Base-by-base conservation (phyloP, 768 basidiomycete genomes). In the Leccinum pellstonianum region DNA sequence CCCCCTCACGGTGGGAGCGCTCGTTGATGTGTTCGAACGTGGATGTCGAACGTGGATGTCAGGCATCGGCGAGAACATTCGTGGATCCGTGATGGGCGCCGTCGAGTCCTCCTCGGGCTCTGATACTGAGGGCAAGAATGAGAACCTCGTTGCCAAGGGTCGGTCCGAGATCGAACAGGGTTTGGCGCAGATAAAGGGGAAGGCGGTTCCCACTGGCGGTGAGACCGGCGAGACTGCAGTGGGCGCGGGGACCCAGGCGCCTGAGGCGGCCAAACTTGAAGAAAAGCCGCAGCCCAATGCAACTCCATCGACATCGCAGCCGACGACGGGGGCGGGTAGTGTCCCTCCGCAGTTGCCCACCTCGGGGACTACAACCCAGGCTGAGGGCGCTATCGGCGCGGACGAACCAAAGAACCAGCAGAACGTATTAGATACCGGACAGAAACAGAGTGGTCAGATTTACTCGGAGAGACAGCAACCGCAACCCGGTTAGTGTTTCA, bases 11-110 rank as follows among this genome's bases (percentile, higher is more conserved):
- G 3, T n/a, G n/a, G 5, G 10, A 33, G 29, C 53, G 31, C 58
- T 69, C 17, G 65, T 43, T 1, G n/a, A 49, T 3, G 10, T 38
- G 37, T 38, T 38, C 7, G 15, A 38, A 38, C 29, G 55, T 17
- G 48, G 23, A n/a, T 43, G 14, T 38, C 7, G 15, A 38, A 38
- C 29, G 55, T 17, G 48, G 23, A n/a, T 43, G 14, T 23, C 59
- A 79, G 82, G 82, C 3, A 29, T 77, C 1, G 79, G 80, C 7
- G 81, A 83, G 38, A 76, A 70, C 47, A 57, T 82, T 5, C 76
- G 80, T 25, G 82, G 82, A 7, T 75, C 79, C 0, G 59, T 74
- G 9, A 64, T 81, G 50, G 76, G 77, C 11, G 75, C 76, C 3
- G 60, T 80, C 10, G 80, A 82, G 56, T 69, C 70, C 1, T 38